Evolutionary conservation across 2,329 filamentous ascomycete species (phyloP).

Genomic region (Neofusicoccum parvum): DNA sequence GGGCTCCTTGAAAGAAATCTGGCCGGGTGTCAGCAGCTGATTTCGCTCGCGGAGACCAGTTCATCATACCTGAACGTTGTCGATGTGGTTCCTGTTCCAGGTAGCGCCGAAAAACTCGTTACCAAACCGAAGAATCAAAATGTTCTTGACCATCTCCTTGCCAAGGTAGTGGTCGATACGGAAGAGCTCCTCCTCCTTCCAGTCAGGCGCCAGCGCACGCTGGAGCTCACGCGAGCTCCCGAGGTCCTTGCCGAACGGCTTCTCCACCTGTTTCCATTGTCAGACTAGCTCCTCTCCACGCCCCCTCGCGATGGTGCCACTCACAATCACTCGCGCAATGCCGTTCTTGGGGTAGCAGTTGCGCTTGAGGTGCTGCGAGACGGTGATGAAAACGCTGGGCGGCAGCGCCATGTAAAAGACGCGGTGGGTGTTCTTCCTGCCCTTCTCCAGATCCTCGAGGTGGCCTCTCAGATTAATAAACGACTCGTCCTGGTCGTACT

Average conservation of each 20-base stretch:
- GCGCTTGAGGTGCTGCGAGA: constrained; percentile 94
- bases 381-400: constrained; percentile 95
- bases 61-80: constrained; percentile 69
- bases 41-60: neutral
- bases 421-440: constrained; percentile 79
- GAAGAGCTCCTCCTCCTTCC: constrained; percentile 98
- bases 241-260: constrained; percentile 97
- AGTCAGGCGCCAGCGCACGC: constrained; percentile 92
- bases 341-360: constrained; percentile 94
- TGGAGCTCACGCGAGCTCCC: constrained; percentile 92
- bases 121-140: constrained; percentile 94
- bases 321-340: constrained; percentile 89
- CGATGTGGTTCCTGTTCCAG: constrained; percentile 99
- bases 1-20: constrained; percentile 98
- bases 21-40: constrained; percentile 1
- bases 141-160: constrained; percentile 99
- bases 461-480: constrained; percentile 86
- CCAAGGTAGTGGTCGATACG: constrained; percentile 99
- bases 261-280: constrained; percentile 73
- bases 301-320: constrained; percentile 33
- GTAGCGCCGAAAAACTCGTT: constrained; percentile 99
- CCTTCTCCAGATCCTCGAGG: constrained; percentile 81
- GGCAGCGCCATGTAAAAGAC: constrained; percentile 99
- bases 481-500: constrained; percentile 96
- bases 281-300: constrained; percentile 14